phyloP scores from a whole-genome alignment of 2,329 filamentous ascomycete species.

The Gaeumannomyces sp. region DNA sequence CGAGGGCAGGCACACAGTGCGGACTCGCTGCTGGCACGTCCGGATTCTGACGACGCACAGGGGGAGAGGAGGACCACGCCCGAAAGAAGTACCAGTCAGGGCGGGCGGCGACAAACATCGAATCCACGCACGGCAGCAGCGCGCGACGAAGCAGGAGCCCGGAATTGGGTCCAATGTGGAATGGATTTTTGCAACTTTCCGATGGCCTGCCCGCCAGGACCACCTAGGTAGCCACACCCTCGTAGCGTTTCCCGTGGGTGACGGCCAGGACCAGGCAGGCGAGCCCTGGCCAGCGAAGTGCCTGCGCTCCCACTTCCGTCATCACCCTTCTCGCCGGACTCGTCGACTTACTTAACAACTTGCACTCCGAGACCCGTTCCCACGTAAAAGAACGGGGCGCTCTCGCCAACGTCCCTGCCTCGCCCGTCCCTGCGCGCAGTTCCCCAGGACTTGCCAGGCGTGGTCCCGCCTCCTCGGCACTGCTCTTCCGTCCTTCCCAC shows the following conservation, averaged over 20 bases:
- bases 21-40: background rate
- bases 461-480: background rate
- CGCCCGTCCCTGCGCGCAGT: background rate
- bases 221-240: too few relatives aligned
- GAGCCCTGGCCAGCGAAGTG: background rate
- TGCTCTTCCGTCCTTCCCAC: background rate
- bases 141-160: background rate
- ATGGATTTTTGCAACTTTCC: slow-evolving; percentile 8
- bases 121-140: background rate
- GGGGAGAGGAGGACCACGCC: background rate
- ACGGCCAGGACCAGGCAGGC: background rate
- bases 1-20: background rate
- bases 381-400: background rate
- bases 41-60: background rate
- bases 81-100: background rate
- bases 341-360: background rate
- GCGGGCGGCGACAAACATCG: slow-evolving; percentile 3
- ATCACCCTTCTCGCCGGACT: background rate
- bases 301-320: background rate
- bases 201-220: background rate
- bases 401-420: background rate
- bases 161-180: slow-evolving; percentile 7
- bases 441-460: background rate
- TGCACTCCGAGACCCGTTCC: background rate
- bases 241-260: background rate